Base-by-base conservation (phyloP, 306 rosid genomes). In the Psophocarpus tetragonolobus region DNA sequence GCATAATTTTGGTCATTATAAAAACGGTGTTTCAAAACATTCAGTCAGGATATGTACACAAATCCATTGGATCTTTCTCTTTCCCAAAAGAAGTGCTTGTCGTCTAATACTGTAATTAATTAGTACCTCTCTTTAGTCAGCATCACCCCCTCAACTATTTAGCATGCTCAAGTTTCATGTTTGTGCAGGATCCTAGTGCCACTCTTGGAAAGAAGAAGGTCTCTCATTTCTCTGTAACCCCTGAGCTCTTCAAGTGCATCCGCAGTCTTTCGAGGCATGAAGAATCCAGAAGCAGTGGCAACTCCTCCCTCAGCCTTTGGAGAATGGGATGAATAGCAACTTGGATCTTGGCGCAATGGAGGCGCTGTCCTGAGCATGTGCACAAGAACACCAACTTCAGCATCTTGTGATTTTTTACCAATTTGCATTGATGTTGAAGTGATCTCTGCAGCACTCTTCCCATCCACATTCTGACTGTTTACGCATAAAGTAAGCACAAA, bases 361-460 rank as follows among this genome's bases (percentile, higher is more conserved):
- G 92, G 91, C 2, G 97, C 97, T n/a, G 93, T 88, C 78, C 87
- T 88, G 4, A 94, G 82, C 97, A 94, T 87, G 44, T n/a, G 85
- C 39, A 92, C 98, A 50, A 94, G 95, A 9, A 67, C 97, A 7
- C 97, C 97, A 63, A 94, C 95, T 69, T 93, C 97, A 76, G 98
- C 97, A 58, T 90, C 97, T 47, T 89, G 94, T 21, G 98, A 92
- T 85, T 89, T 92, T 56, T 62, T 90, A 8, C 84, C 87, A 17
- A 77, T 50, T 63, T 79, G 80, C 60, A 73, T 20, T 54, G 91
- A 82, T 39, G 77, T 51, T 70, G 91, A 87, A 80, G 78, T 39
- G 41, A 61, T 45, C 24, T 88, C 96, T 0, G 81, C 70, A 35
- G 79, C 62, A 58, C 58, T 77, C 78, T 41, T 90, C 53, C 89